These are phyloP conservation scores for Alnus glutinosa DNA, from an alignment of 306 rosid species.

Conservation along the genomic window DNA sequence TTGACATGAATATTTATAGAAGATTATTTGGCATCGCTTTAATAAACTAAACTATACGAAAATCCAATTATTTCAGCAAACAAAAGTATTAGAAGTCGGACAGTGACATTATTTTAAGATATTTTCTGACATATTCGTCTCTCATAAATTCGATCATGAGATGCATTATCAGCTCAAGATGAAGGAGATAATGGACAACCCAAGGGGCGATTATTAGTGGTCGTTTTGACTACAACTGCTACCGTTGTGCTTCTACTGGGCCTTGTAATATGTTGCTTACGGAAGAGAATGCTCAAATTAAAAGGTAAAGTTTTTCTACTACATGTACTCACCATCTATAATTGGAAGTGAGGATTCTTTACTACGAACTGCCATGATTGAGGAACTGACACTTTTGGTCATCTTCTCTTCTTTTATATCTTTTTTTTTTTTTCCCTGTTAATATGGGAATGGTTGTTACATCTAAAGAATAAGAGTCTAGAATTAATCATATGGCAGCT, in stretches of 20 bases:
- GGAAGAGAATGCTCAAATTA: conserved; percentile 3
- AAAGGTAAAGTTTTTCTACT: neutral
- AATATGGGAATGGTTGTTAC: neutral
- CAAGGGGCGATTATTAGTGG: neutral
- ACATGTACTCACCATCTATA: neutral
- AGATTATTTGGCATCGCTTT: no score
- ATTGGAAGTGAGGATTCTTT: no score
- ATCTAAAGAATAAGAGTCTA: neutral
- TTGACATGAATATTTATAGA: neutral
- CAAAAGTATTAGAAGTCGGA: neutral
- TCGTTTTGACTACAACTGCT: neutral
- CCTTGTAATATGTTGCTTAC: neutral
- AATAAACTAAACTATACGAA: neutral
- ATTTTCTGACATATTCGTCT: neutral
- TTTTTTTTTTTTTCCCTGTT: neutral
- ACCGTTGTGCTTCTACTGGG: neutral
- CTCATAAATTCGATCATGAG: neutral
- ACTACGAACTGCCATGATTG: neutral
- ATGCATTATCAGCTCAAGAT: conserved; percentile 6
- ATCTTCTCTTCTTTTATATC: neutral
- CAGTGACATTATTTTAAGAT: neutral
- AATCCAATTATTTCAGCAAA: neutral
- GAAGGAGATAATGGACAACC: neutral
- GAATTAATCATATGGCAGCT: neutral
- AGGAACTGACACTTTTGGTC: neutral